Conservation (phyloP, 805 yeast genomes). For the Candida insectalens region DNA sequence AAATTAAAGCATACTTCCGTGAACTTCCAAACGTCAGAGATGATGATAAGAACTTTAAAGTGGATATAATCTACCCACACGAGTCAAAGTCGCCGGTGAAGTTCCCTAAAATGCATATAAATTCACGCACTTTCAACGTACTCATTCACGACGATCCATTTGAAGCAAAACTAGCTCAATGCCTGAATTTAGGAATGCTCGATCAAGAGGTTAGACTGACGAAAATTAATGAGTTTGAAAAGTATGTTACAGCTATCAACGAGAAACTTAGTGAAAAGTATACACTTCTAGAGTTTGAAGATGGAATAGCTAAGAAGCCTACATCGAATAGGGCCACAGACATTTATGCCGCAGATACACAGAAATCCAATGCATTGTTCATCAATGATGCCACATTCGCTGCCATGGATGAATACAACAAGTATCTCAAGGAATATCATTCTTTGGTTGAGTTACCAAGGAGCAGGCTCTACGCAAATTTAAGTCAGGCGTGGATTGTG, state of each 20-base stretch:
- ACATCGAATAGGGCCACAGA: neutral
- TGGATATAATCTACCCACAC: conserved; percentile 19
- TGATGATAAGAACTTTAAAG: conserved; percentile 23
- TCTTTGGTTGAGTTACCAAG: conserved; percentile 17
- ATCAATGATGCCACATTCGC: conserved; percentile 11
- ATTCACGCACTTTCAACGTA: conserved; percentile 46
- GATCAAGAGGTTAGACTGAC: conserved; percentile 57
- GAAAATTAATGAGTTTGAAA: conserved; percentile 25
- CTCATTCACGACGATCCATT: conserved; percentile 85
- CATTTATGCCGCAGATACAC: neutral
- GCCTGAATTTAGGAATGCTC: conserved; percentile 53
- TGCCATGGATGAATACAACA: conserved; percentile 15
- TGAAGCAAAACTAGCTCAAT: conserved; percentile 60
- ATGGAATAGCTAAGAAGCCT: conserved; percentile 1
- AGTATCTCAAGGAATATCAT: conserved; percentile 14
- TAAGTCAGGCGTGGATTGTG: conserved; percentile 24
- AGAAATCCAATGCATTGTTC: conserved; percentile 9
- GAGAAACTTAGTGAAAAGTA: conserved; percentile 26
- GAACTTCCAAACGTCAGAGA: conserved; percentile 15
- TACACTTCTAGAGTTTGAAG: conserved; percentile 2
- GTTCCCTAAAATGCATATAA: conserved; percentile 50
- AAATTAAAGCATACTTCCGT: conserved; percentile 29
- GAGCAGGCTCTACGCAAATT: conserved; percentile 17
- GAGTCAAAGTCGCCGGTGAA: conserved; percentile 28
- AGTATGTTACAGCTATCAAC: conserved; percentile 11